Evolutionary conservation across 2,329 filamentous ascomycete genomes (phyloP), one percentile per base, ranked within the genome.

Genomic region (Trichoderma sp.): DNA sequence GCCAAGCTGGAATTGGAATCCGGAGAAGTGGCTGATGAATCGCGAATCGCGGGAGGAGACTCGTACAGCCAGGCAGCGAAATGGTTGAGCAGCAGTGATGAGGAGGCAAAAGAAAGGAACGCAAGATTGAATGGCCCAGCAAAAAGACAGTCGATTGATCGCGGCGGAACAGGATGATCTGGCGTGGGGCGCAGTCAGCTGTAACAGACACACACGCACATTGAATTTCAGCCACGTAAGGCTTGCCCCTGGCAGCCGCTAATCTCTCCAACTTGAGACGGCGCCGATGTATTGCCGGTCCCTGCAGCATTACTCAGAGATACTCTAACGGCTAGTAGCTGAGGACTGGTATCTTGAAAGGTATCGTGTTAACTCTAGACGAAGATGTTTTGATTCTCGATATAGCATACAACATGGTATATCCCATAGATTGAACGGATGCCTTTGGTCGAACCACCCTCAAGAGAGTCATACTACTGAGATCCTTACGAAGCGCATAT

Each of bases 171-270:
- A 39, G n/a, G 54, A 39, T 58, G 43, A 45, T 44, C 26, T 58
- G 44, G 62, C 62, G 62, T 64, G 62, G 62, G 62, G 62, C 62
- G 62, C 54, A 44, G 43, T 39, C 62, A 64, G 54, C 59, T 39
- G 34, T 14, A 10, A 39, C 7, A 39, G 5, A 10, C 10, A 12
- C 21, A 12, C 34, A 14, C 34, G 34, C 34, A 39, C 30, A 52
- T 56, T 34, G 62, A 51, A 58, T 30, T 58, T 58, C 54, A 58
- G 62, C 62, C 62, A 64, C 62, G 62, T 64, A 64, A 51, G 52
- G 52, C 45, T 64, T 58, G 45, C 61, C 52, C 52, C 59, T 62
- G 59, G 59, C 34, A 39, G 34, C 34, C 39, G 34, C 17, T 21
- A 39, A 39, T 12, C 10, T 39, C 3, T 3, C 5, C 3, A 10